Conservation (phyloP, 306 rosid species). For the Phaseolus lunatus region DNA sequence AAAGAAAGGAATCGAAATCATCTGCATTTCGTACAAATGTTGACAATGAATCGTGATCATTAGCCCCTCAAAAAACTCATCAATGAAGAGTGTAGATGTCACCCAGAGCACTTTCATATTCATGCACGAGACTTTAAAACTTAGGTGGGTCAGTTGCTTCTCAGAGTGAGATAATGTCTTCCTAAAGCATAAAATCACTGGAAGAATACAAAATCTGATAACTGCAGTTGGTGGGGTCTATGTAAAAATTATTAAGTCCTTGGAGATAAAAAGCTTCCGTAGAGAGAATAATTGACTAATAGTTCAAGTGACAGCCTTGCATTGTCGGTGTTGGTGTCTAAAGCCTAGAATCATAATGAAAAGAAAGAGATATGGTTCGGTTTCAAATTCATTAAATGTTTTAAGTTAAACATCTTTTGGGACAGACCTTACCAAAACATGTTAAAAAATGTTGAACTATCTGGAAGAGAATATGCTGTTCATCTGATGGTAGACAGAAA, state of each 20-base stretch:
- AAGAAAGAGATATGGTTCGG: constrained; percentile 49
- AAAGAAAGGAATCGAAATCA: background rate
- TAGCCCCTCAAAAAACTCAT: background rate
- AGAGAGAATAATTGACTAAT: constrained; percentile 47
- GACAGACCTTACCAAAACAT: constrained; percentile 36
- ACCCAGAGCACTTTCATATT: constrained; percentile 8
- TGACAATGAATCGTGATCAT: background rate
- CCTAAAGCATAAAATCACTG: constrained; percentile 42
- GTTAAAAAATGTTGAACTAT: constrained; percentile 30
- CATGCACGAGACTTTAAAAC: background rate
- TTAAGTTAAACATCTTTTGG: constrained; percentile 42
- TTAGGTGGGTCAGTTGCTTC: constrained; percentile 39
- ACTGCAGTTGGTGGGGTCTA: constrained; percentile 55
- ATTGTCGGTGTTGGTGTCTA: constrained; percentile 54
- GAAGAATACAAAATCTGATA: constrained; percentile 34
- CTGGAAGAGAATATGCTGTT: constrained; percentile 45
- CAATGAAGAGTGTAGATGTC: constrained; percentile 16
- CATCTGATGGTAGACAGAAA: constrained; percentile 37
- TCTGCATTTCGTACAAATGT: background rate
- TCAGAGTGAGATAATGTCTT: constrained; percentile 27
- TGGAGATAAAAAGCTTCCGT: constrained; percentile 51
- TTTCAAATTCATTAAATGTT: constrained; percentile 40
- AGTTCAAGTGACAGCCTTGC: constrained; percentile 60
- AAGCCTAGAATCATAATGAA: constrained; percentile 51
- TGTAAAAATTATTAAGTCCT: constrained; percentile 57